Evolutionary conservation across 2,329 filamentous ascomycete genomes (phyloP), one percentile per base, ranked within the genome.

Genomic region (Alternaria conjuncta): DNA sequence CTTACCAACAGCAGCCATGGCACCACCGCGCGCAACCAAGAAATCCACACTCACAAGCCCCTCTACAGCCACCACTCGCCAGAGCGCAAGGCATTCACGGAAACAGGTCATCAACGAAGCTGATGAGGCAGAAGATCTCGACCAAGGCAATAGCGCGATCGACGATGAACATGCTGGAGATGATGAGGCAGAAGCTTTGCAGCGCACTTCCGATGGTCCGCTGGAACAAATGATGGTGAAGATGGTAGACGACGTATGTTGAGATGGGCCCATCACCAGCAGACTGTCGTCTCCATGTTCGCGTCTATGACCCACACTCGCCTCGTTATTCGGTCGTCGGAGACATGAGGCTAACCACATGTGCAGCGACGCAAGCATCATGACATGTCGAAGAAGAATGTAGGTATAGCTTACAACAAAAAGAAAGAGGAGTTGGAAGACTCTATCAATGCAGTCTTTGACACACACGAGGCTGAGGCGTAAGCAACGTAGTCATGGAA

Each of bases 341-440:
- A 53, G 23, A 20, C 30, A 41, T 12, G 20, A 25, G 51, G 23
- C 36, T 51, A 13, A 15, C 8, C 15, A 8, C 21, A 2, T 13
- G 10, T 18, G 20, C 56, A 79, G 75, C 73, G 75, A 71, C 72
- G 69, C 64, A 75, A 72, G 55, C 73, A 74, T 57, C 66, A 72
- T 56, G 8, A 57, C 20, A 44, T 53, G 56, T 66, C 63, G 49
- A 74, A 73, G 56, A 45, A 69, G 26, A 44, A 23, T 21, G 60
- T 78, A n/a, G 55, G 63, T 46, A 71, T 71, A 30, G 45, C 60
- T 2, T 78, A 78, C 61, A 47, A 60, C 6, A 45, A 20, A 8
- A 55, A 64, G 25, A 57, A 61, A 21, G 43, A 61, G 20, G 51
- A 60, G 1, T 44, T 65, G n/a, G 60, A 73, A 32, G 51, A 60